phyloP scores from a whole-genome alignment of 83 land plant genomes.

The Diphasiastrum complanatum region DNA sequence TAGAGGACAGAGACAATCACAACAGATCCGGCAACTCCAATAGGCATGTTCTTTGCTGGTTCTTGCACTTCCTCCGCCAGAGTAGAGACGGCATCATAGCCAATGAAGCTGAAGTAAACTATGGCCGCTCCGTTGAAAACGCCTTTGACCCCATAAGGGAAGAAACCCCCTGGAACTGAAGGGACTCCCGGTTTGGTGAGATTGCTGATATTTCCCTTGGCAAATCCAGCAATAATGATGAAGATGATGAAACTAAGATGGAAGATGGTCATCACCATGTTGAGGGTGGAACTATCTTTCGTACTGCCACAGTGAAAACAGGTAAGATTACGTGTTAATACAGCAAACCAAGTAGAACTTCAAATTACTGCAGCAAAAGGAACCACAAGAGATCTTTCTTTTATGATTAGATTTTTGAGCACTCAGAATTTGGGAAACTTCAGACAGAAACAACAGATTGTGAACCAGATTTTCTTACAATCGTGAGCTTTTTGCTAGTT shows the following conservation, averaged over 20 bases:
- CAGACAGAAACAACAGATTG: too few species aligned
- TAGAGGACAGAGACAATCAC: slow-evolving; percentile 52
- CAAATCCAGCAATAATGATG: slow-evolving; percentile 51
- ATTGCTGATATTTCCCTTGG: slow-evolving; percentile 36
- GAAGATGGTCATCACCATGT: slow-evolving; percentile 44
- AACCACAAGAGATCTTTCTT: too few species aligned
- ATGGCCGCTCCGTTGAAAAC: slow-evolving; percentile 65
- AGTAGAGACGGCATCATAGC: slow-evolving; percentile 78
- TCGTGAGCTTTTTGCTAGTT: too few species aligned
- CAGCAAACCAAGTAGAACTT: too few species aligned
- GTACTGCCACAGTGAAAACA: slow-evolving; percentile 38
- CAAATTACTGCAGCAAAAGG: too few species aligned
- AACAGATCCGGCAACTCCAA: slow-evolving; percentile 73
- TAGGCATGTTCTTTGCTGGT: slow-evolving; percentile 58
- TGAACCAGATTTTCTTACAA: too few species aligned
- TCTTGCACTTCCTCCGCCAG: slow-evolving; percentile 71
- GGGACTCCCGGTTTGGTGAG: slow-evolving; percentile 24
- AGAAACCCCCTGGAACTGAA: slow-evolving; percentile 44
- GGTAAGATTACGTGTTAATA: too few species aligned
- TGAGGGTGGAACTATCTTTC: slow-evolving; percentile 53
- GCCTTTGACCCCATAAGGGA: slow-evolving; percentile 55
- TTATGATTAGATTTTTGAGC: too few species aligned
- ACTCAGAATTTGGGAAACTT: too few species aligned
- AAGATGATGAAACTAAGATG: slow-evolving; percentile 49
- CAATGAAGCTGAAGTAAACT: slow-evolving; percentile 77